phyloP scores from a whole-genome alignment of 2,329 filamentous ascomycete genomes.

The Tympanopsis confertula region DNA sequence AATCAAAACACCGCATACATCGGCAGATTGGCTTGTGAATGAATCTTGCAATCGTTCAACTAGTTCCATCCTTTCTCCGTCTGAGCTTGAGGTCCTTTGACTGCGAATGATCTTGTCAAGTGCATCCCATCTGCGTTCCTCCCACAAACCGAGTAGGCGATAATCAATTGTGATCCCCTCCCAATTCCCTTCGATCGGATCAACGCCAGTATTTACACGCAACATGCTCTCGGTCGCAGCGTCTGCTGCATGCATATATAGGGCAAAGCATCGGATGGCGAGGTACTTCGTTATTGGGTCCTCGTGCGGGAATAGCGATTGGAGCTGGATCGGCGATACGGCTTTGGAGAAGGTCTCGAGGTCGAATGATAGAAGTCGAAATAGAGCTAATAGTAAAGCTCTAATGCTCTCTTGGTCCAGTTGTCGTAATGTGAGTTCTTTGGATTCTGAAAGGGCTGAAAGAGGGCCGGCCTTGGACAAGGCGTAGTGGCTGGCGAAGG shows the following conservation, averaged over 20 bases:
- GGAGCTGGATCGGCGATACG: conserved; percentile 56
- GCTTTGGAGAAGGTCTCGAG: conserved; percentile 51
- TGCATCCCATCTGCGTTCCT: conserved; percentile 38
- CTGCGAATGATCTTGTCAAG: conserved; percentile 24
- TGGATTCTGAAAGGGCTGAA: conserved; percentile 17
- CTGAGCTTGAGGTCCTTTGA: conserved; percentile 1
- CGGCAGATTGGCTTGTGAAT: conserved; percentile 49
- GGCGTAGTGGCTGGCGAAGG: conserved; percentile 31
- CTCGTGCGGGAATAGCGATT: conserved; percentile 52
- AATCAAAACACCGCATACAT: conserved; percentile 36
- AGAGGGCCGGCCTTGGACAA: conserved; percentile 18
- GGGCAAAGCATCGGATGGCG: conserved; percentile 68
- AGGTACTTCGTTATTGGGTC: conserved; percentile 62
- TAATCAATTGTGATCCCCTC: conserved; percentile 72
- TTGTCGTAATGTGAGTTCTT: conserved; percentile 12
- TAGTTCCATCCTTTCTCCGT: conserved; percentile 13
- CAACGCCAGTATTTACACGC: conserved; percentile 47
- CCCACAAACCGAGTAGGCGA: conserved; percentile 52
- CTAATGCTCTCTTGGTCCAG: conserved; percentile 19
- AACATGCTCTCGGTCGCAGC: conserved; percentile 64
- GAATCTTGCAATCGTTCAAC: conserved; percentile 48
- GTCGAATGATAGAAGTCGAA: conserved; percentile 53
- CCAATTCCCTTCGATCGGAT: conserved; percentile 56
- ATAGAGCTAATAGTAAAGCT: conserved; percentile 37
- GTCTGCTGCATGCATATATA: conserved; percentile 72